These are phyloP conservation scores for Mesembryanthemum crystallinum DNA, from an alignment of 148 eudicot species.

Conservation along the genomic window DNA sequence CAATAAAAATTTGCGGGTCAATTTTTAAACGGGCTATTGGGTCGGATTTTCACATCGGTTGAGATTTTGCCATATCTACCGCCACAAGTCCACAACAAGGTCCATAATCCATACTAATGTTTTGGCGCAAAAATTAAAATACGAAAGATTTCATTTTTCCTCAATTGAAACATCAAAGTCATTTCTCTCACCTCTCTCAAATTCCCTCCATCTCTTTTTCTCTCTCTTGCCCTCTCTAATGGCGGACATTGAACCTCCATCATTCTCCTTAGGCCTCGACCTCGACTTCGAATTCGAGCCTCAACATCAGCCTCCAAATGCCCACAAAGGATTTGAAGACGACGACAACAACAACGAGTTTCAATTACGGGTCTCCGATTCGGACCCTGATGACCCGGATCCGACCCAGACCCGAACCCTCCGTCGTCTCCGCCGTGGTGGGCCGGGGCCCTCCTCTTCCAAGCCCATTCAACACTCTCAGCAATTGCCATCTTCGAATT, in stretches of 20 bases:
- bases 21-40: too few relatives aligned
- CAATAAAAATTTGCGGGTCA: too few relatives aligned
- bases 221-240: conserved; percentile 23
- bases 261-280: conserved; percentile 84
- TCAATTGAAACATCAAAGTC: background rate
- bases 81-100: too few relatives aligned
- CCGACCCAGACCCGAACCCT: background rate
- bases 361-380: conserved; percentile 31
- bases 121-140: conserved; percentile 32
- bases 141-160: background rate
- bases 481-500: conserved; percentile 11
- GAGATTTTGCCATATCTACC: too few relatives aligned
- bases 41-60: too few relatives aligned
- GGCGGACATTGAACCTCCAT: conserved; percentile 74
- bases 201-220: background rate
- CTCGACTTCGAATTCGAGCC: conserved; percentile 50
- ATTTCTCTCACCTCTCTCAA: background rate
- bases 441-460: conserved; percentile 30
- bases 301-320: conserved; percentile 20
- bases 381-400: conserved; percentile 26
- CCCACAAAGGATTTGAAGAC: conserved; percentile 6
- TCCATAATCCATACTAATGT: too few relatives aligned
- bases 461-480: conserved; percentile 14
- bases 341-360: conserved; percentile 36
- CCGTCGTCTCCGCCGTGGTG: conserved; percentile 56